These are phyloP conservation scores for Xylaria palmicola DNA, from an alignment of 495 filamentous ascomycete species.

Conservation along the genomic window DNA sequence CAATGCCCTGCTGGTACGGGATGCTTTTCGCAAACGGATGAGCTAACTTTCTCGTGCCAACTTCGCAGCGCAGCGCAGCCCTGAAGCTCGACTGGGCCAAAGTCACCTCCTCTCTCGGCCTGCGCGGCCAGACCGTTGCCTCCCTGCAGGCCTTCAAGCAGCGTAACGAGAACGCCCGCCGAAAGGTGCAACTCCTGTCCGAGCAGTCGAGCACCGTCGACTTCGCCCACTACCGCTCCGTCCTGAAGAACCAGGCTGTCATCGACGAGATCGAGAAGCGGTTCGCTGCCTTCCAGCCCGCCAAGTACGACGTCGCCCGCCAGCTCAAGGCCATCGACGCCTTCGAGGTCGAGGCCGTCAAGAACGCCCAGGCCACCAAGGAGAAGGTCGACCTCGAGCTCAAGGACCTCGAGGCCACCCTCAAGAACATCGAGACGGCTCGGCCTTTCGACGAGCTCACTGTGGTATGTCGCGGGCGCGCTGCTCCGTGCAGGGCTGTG, in stretches of 20 bases:
- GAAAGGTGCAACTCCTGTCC: slow-evolving; percentile 76
- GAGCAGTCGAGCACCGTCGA: slow-evolving; percentile 82
- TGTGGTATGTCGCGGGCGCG: slow-evolving; percentile 67
- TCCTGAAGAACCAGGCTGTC: slow-evolving; percentile 91
- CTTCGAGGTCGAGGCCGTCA: slow-evolving; percentile 94
- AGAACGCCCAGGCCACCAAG: slow-evolving; percentile 96
- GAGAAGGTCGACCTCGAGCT: slow-evolving; percentile 90
- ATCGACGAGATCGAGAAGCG: slow-evolving; percentile 96
- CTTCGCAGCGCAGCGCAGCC: slow-evolving; percentile 89
- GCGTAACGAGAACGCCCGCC: slow-evolving; percentile 98
- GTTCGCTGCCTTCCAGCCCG: slow-evolving; percentile 84
- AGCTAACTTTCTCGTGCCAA: slow-evolving; percentile 48
- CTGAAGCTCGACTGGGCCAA: slow-evolving; percentile 98
- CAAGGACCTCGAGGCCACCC: slow-evolving; percentile 83
- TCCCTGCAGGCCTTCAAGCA: slow-evolving; percentile 96
- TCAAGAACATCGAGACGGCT: slow-evolving; percentile 95
- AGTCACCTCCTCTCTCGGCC: slow-evolving; percentile 85
- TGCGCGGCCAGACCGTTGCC: slow-evolving; percentile 88
- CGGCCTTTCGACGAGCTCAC: slow-evolving; percentile 96
- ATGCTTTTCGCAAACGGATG: slow-evolving; percentile 26
- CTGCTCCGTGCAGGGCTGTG: slow-evolving; percentile 1
- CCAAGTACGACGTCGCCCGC: slow-evolving; percentile 81
- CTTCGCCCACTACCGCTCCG: slow-evolving; percentile 86
- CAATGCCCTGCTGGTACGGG: slow-evolving; percentile 12
- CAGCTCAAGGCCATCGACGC: slow-evolving; percentile 97